Percentiles rank a stretch among this genome's conserved stretches.
Conservation (phyloP, 2,329 filamentous ascomycete genomes). For the Diplodia mutila region DNA sequence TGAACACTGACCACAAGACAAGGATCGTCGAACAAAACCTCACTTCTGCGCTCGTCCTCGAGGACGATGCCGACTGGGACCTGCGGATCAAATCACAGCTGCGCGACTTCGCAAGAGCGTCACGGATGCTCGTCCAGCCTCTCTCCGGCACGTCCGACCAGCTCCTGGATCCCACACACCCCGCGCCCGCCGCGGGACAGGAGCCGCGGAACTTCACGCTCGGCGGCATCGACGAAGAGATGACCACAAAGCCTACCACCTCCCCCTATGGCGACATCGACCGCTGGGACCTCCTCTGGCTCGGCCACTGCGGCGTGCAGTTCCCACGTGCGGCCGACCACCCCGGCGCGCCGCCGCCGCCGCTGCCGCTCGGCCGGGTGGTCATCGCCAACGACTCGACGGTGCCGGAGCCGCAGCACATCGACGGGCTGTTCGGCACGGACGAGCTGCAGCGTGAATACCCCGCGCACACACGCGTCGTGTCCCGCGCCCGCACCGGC, state of each 20-base stretch:
- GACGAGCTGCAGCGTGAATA: conserved; percentile 13
- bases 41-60: conserved; percentile 30
- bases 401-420: conserved; percentile 31
- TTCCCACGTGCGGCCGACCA: too few species aligned
- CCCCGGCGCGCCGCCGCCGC: neutral
- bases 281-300: conserved; percentile 44
- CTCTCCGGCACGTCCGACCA: conserved; percentile 6
- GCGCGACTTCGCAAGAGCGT: conserved; percentile 30
- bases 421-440: conserved; percentile 31
- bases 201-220: conserved; percentile 16
- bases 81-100: conserved; percentile 31
- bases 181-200: conserved; percentile 23
- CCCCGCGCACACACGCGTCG: conserved; percentile 29
- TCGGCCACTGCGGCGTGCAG: conserved; percentile 40
- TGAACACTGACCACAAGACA: neutral
- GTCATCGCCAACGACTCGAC: conserved; percentile 31
- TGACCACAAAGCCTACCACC: conserved; percentile 27
- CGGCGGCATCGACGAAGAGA: conserved; percentile 18
- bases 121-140: conserved; percentile 24
- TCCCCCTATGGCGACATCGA: conserved; percentile 39
- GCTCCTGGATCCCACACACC: conserved; percentile 30
- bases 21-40: conserved; percentile 24
- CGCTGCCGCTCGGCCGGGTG: conserved; percentile 31
- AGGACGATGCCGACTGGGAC: conserved; percentile 35
- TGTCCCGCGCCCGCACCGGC: conserved; percentile 25